phyloP scores from a whole-genome alignment of 805 yeast genomes.

The Candida namnaoensis region DNA sequence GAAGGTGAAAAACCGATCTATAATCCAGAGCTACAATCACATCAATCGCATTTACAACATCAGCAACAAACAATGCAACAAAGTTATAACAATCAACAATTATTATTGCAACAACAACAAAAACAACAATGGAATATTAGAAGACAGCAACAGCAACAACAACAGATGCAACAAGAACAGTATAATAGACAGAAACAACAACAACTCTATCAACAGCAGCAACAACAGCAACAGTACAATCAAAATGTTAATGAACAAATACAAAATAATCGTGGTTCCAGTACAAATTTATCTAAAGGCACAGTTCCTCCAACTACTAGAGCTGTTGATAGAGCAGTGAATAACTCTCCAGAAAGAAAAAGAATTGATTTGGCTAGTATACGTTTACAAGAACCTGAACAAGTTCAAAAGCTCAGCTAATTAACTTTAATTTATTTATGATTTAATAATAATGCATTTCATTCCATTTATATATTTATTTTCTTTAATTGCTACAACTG shows the following conservation, averaged over 20 bases:
- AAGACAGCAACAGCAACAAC: constrained; percentile 5
- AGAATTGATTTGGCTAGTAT: constrained; percentile 17
- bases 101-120: constrained; percentile 4
- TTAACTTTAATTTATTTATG: too few relatives aligned
- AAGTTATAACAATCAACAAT: too few relatives aligned
- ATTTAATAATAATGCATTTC: too few relatives aligned
- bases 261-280: too few relatives aligned
- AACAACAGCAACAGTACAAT: constrained; percentile 1
- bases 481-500: too few relatives aligned
- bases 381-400: constrained; percentile 12
- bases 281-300: neutral
- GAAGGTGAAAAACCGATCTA: constrained; percentile 9
- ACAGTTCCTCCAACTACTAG: constrained; percentile 27
- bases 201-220: constrained; percentile 1
- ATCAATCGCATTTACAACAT: constrained; percentile 3
- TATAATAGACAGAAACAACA: constrained; percentile 3
- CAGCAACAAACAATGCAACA: constrained; percentile 3
- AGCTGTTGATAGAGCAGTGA: constrained; percentile 26
- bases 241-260: too few relatives aligned
- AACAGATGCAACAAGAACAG: constrained; percentile 1
- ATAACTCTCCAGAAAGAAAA: constrained; percentile 13
- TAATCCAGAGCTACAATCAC: constrained; percentile 1
- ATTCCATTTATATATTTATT: too few relatives aligned
- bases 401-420: constrained; percentile 10
- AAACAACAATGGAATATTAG: constrained; percentile 2